These are phyloP conservation scores for Arthrobotrys sphaeroides DNA, from an alignment of 2,329 filamentous ascomycete genomes.

Conservation along the genomic window DNA sequence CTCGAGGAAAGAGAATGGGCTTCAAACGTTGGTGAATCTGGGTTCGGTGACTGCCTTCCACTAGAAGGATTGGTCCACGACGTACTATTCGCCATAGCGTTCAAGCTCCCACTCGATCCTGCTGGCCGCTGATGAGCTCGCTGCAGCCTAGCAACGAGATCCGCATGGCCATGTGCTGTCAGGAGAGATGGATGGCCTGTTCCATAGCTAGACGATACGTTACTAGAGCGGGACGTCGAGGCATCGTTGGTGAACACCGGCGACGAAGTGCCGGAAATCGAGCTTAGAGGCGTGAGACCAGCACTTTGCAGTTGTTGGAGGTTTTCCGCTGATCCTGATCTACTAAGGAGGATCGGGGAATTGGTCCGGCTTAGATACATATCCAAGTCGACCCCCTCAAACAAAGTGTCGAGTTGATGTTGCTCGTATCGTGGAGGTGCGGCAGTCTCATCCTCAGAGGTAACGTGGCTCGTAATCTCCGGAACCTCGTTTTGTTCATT, in stretches of 20 bases:
- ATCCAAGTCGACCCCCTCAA: slow-evolving; percentile 81
- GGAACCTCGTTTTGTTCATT: slow-evolving; percentile 86
- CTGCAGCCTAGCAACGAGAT: slow-evolving; percentile 68
- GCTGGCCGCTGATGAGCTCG: slow-evolving; percentile 61
- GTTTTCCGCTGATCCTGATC: slow-evolving; percentile 83
- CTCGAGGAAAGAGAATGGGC: slow-evolving; percentile 35
- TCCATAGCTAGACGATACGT: slow-evolving; percentile 20
- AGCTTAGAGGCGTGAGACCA: slow-evolving; percentile 52
- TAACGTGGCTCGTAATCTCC: slow-evolving; percentile 67
- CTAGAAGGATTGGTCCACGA: slow-evolving; percentile 64
- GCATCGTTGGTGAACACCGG: slow-evolving; percentile 39
- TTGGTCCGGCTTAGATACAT: slow-evolving; percentile 85
- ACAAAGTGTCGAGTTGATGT: slow-evolving; percentile 88
- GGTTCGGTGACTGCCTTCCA: slow-evolving; percentile 47
- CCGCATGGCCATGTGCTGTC: slow-evolving; percentile 63
- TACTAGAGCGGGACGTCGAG: slow-evolving; percentile 50
- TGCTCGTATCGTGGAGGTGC: slow-evolving; percentile 94
- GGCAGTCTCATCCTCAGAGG: slow-evolving; percentile 69
- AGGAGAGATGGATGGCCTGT: slow-evolving; percentile 59
- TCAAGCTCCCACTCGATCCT: slow-evolving; percentile 65
- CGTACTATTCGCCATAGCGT: slow-evolving; percentile 65
- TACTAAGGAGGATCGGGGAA: slow-evolving; percentile 79
- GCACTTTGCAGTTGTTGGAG: slow-evolving; percentile 69
- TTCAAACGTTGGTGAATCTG: slow-evolving; percentile 12
- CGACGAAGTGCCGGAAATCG: slow-evolving; percentile 35